These are phyloP conservation scores for Skeletonema costatum DNA, from an alignment of 108 stramenopile species.

Conservation along the genomic window DNA sequence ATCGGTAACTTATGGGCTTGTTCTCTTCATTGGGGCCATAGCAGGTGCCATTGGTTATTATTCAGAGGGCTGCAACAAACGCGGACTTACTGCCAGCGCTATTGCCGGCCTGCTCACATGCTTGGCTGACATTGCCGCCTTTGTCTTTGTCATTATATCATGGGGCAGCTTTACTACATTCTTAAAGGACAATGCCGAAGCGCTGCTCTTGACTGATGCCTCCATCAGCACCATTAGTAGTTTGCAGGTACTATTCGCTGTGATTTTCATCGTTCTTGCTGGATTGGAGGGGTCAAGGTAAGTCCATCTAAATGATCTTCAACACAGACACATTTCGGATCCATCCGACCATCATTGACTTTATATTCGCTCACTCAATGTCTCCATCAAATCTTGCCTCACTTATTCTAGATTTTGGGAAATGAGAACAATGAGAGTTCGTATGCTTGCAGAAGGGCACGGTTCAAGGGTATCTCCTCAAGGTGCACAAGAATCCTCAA, in stretches of 20 bases:
- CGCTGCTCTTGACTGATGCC: slow-evolving; percentile 10
- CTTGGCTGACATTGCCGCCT: slow-evolving; percentile 18
- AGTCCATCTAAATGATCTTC: neutral
- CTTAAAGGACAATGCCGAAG: slow-evolving; percentile 22
- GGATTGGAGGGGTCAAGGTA: slow-evolving; percentile 20
- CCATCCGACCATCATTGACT: neutral
- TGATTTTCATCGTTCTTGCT: slow-evolving; percentile 23
- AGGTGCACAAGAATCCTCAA: neutral
- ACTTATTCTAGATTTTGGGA: neutral
- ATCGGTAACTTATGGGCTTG: slow-evolving; percentile 16
- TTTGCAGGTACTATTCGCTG: slow-evolving; percentile 20
- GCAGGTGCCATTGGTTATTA: slow-evolving; percentile 38
- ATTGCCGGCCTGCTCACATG: slow-evolving; percentile 8
- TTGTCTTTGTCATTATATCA: slow-evolving; percentile 14
- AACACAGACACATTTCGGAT: neutral
- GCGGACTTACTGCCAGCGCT: slow-evolving; percentile 29
- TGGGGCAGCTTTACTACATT: slow-evolving; percentile 32
- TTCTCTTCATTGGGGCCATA: slow-evolving; percentile 26
- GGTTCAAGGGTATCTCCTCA: neutral
- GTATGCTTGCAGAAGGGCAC: neutral
- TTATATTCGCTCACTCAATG: neutral
- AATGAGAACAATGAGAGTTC: neutral
- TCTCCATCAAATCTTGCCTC: neutral
- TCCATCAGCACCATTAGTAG: slow-evolving; percentile 11
- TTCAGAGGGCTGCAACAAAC: slow-evolving; percentile 14